A percentile compares a stretch with the other conserved stretches of the same genome.
These are phyloP conservation scores for Scheffersomyces segobiensis DNA, from an alignment of 1,139 yeast genomes.

Conservation along the genomic window DNA sequence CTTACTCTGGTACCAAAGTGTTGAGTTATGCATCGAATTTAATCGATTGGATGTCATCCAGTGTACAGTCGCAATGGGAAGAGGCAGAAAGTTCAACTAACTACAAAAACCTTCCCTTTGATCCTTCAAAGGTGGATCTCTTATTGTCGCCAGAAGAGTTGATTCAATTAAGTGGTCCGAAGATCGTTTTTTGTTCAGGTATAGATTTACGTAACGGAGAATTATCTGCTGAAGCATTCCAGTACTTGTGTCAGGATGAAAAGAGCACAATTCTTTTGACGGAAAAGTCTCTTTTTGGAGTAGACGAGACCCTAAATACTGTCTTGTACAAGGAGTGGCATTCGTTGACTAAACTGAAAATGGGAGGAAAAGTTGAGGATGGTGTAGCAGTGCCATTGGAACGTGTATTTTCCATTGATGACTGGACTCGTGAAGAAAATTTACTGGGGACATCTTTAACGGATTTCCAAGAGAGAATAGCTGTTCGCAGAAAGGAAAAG, in stretches of 20 bases:
- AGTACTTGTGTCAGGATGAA: constrained; percentile 60
- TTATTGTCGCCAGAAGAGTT: constrained; percentile 60
- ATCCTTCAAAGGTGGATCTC: constrained; percentile 62
- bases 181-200: constrained; percentile 81
- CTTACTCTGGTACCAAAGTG: constrained; percentile 79
- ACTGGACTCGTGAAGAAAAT: constrained; percentile 47
- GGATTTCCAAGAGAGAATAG: constrained; percentile 47
- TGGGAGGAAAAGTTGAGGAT: constrained; percentile 48
- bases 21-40: constrained; percentile 83
- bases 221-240: constrained; percentile 56
- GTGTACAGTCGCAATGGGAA: constrained; percentile 81
- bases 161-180: constrained; percentile 62
- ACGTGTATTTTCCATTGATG: constrained; percentile 28
- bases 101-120: constrained; percentile 71
- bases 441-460: constrained; percentile 52
- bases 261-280: constrained; percentile 74
- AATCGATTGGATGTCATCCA: constrained; percentile 93
- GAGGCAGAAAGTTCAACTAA: constrained; percentile 30
- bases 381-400: constrained; percentile 61
- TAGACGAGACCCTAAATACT: constrained; percentile 24
- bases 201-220: constrained; percentile 68
- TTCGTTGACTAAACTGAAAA: constrained; percentile 34
- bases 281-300: constrained; percentile 48
- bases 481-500: constrained; percentile 43
- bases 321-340: constrained; percentile 61